These are phyloP conservation scores for Nitzschia sp. DNA, from an alignment of 108 stramenopile genomes.

Conservation along the genomic window DNA sequence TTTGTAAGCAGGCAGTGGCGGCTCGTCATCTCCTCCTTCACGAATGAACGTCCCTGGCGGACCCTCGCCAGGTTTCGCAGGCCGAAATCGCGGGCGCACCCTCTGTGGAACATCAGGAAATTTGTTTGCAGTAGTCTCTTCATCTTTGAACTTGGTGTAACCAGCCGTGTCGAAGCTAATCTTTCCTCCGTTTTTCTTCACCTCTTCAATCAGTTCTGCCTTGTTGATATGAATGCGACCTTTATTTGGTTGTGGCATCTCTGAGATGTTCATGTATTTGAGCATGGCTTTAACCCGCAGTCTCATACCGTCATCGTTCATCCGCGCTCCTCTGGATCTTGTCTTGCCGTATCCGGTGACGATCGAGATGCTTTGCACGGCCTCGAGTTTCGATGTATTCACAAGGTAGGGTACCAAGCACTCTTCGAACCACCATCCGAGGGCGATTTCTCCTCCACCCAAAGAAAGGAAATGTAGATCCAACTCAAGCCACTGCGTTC, in stretches of 20 bases:
- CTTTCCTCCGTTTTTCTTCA: constrained; percentile 65
- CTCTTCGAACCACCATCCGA: constrained; percentile 89
- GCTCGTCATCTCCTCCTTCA: constrained; percentile 26
- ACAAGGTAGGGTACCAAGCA: constrained; percentile 78
- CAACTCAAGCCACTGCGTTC: constrained; percentile 81
- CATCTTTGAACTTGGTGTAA: constrained; percentile 47
- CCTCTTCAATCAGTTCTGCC: constrained; percentile 57
- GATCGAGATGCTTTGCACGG: constrained; percentile 81
- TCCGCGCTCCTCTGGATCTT: constrained; percentile 69
- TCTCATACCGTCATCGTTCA: constrained; percentile 82
- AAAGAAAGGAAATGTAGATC: constrained; percentile 86
- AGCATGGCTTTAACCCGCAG: constrained; percentile 83
- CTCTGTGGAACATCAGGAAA: constrained; percentile 67
- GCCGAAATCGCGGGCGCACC: constrained; percentile 67
- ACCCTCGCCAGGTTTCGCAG: constrained; percentile 32
- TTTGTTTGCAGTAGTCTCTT: constrained; percentile 57
- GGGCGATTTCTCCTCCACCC: constrained; percentile 83
- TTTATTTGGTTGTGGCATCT: constrained; percentile 74
- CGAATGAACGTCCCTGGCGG: constrained; percentile 48
- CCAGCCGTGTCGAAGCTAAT: constrained; percentile 75
- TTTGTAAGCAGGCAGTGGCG: neutral
- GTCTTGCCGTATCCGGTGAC: constrained; percentile 91
- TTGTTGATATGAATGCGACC: constrained; percentile 84
- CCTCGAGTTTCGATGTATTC: constrained; percentile 67
- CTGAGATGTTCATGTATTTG: constrained; percentile 79